Base-by-base conservation (phyloP, 2,329 filamentous ascomycete genomes). In the Pseudopyrenochaeta lycopersici region DNA sequence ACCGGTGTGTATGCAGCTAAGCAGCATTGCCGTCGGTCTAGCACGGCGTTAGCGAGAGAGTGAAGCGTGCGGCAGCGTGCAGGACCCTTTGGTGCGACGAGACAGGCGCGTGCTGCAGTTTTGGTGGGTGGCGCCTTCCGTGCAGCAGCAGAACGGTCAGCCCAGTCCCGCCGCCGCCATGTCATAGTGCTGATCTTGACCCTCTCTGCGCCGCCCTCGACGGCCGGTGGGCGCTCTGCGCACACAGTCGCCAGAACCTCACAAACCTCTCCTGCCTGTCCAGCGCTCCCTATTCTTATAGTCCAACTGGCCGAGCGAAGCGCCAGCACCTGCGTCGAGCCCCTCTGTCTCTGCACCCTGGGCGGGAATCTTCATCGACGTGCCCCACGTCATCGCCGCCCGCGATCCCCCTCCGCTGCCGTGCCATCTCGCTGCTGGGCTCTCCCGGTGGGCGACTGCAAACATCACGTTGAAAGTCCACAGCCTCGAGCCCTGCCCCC, bases 401-500 rank as follows among this genome's bases (percentile, higher is more conserved):
- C 32, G 20, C 12, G 32, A n/a, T 17, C 40, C 36, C 36, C 36
- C 36, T 12, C 15, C 5, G 5, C 2, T 14, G n/a, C 38, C n/a
- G 46, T 23, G 29, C 18, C 32, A 14, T 23, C 31, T 14, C 14
- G 7, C 32, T 45, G 15, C 59, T 52, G 49, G 56, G 56, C 56
- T 49, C 21, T 55, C 49, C 59, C 59, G 51, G 54, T 48, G n/a
- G 41, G 40, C 42, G 17, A 15, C 31, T 55, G 49, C 52, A 56
- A 52, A 51, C 21, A 60, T 60, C 59, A 56, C 54, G 58, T 54
- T 49, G 45, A 46, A 30, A 42, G 54, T 43, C 32, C 45, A 56
- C 50, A 44, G 46, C 52, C 46, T 23, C 43, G 38, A 31, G 31
- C 40, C 39, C 46, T 39, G 43, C 42, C 47, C 56, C 56, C 54